A percentile compares a stretch with the other conserved stretches of the same genome.
These are phyloP conservation scores for Candida ipomoeae DNA, from an alignment of 805 yeast genomes.

Conservation along the genomic window DNA sequence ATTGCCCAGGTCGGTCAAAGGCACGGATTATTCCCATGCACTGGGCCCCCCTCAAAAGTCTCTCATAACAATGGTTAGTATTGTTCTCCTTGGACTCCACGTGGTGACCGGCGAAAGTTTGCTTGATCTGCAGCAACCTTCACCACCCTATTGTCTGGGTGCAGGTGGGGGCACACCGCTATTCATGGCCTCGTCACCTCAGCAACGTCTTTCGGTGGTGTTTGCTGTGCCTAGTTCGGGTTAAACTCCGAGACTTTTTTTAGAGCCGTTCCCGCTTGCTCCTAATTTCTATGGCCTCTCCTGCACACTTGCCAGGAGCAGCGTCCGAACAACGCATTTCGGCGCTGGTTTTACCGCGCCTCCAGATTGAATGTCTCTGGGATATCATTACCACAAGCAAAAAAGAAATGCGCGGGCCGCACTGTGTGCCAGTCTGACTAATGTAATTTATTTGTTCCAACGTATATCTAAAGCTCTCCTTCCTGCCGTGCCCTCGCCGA, in stretches of 20 bases:
- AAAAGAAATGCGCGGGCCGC: slow-evolving; percentile 4
- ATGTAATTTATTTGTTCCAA: not conserved
- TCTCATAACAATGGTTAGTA: not conserved
- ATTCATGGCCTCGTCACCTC: not conserved
- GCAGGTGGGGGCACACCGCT: not conserved
- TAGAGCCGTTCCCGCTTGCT: not conserved
- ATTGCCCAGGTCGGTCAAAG: not conserved
- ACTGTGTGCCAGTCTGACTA: slow-evolving; percentile 1
- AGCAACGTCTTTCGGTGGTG: not conserved
- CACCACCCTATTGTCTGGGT: not conserved
- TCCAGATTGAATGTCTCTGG: not conserved
- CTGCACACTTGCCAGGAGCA: not conserved
- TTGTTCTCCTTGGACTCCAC: not conserved
- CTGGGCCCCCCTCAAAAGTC: not conserved
- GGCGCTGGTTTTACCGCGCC: not conserved
- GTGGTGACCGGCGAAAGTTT: not conserved
- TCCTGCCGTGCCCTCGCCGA: not conserved
- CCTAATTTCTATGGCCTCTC: not conserved
- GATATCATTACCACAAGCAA: not conserved
- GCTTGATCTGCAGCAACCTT: not conserved
- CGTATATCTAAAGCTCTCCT: not conserved
- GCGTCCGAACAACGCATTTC: not conserved
- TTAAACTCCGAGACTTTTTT: not conserved
- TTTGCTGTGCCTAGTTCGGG: not conserved
- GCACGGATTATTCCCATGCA: not conserved